Percentiles rank a stretch among this genome's conserved stretches.
phyloP scores from a whole-genome alignment of 495 filamentous ascomycete species.

The Trichoderma virens region DNA sequence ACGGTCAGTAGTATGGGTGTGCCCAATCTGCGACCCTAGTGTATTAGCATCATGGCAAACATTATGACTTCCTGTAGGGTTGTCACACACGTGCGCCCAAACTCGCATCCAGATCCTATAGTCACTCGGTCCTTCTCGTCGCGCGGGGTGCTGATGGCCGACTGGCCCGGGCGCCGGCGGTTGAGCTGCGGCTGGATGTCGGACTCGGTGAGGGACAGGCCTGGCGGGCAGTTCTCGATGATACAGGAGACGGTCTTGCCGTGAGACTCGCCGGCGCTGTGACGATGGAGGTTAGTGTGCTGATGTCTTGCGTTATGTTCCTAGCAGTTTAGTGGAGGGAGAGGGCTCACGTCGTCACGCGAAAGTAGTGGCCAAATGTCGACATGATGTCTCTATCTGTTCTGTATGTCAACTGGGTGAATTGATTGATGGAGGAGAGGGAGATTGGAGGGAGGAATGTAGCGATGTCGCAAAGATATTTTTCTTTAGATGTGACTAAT shows the following conservation, averaged over 20 bases:
- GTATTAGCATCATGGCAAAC: neutral
- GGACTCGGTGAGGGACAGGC: constrained; percentile 76
- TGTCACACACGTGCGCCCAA: constrained; percentile 58
- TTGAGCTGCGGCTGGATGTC: constrained; percentile 96
- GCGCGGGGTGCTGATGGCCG: constrained; percentile 80
- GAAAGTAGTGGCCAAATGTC: constrained; percentile 80
- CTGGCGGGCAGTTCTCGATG: constrained; percentile 81
- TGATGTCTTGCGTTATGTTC: constrained; percentile 11
- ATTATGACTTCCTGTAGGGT: neutral
- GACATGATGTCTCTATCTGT: constrained; percentile 52
- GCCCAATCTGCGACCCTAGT: constrained; percentile 40
- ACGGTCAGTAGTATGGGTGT: constrained; percentile 88
- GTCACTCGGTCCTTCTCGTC: constrained; percentile 87
- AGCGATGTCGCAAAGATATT: neutral
- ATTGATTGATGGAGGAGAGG: neutral
- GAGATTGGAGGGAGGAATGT: neutral
- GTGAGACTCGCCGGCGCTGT: constrained; percentile 83
- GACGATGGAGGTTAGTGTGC: constrained; percentile 12
- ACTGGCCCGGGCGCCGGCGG: constrained; percentile 84
- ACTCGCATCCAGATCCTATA: constrained; percentile 93
- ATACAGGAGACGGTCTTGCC: constrained; percentile 87
- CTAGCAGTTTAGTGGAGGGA: constrained; percentile 14
- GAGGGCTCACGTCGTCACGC: constrained; percentile 69
- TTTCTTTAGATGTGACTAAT: neutral
- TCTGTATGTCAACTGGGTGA: constrained; percentile 6